Conservation (phyloP, 2,329 filamentous ascomycete species). For the Stagonosporopsis tanaceti region DNA sequence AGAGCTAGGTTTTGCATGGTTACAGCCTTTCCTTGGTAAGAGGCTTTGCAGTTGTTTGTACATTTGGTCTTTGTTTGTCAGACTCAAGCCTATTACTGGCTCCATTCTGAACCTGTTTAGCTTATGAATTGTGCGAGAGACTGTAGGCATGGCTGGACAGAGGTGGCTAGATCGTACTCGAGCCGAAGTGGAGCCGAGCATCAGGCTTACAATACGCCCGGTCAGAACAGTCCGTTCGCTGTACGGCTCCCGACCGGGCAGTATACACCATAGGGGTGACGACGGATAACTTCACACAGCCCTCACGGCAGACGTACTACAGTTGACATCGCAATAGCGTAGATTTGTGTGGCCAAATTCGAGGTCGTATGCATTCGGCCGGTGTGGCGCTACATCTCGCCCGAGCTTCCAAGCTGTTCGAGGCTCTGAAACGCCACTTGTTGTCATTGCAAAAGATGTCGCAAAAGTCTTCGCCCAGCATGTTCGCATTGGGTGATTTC, state of each 20-base stretch:
- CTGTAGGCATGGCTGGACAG: too few species aligned
- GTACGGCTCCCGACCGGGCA: too few species aligned
- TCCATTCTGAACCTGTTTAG: not conserved
- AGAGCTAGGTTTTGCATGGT: too few species aligned
- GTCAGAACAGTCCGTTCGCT: not conserved
- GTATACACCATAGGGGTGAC: too few species aligned
- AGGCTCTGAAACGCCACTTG: constrained; percentile 3
- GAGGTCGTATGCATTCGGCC: not conserved
- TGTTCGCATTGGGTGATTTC: constrained; percentile 13
- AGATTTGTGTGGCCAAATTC: not conserved
- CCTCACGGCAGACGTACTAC: not conserved
- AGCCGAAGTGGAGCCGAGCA: not conserved
- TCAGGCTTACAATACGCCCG: not conserved
- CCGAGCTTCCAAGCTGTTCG: not conserved
- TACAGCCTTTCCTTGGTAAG: too few species aligned
- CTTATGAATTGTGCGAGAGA: constrained; percentile 1
- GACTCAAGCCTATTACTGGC: too few species aligned
- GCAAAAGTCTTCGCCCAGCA: constrained; percentile 14
- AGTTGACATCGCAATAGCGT: not conserved
- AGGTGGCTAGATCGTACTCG: not conserved
- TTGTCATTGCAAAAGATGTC: constrained; percentile 3
- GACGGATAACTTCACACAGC: not conserved
- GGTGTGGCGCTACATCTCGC: constrained; percentile 8
- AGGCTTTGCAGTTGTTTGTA: too few species aligned
- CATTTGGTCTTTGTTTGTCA: too few species aligned